These are phyloP conservation scores for Dactylellina drechsleri DNA, from an alignment of 2,329 filamentous ascomycete genomes.

Conservation along the genomic window DNA sequence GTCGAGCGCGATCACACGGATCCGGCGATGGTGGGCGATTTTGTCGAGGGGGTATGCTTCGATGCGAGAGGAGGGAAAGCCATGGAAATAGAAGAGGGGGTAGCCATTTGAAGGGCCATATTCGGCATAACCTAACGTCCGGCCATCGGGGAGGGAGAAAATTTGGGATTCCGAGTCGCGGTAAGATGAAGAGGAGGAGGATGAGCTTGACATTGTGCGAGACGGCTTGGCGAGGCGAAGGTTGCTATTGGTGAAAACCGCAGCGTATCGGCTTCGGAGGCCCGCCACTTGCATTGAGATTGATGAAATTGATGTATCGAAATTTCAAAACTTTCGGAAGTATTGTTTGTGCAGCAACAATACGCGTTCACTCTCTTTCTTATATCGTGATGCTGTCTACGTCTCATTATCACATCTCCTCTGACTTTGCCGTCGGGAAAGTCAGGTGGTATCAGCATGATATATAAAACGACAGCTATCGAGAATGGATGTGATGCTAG, in stretches of 20 bases:
- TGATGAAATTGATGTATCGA: neutral
- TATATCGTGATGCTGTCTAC: neutral
- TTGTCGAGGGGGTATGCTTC: constrained; percentile 60
- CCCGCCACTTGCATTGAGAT: neutral
- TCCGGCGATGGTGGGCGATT: constrained; percentile 57
- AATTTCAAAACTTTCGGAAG: neutral
- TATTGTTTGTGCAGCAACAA: neutral
- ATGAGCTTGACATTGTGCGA: neutral
- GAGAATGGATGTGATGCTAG: too few relatives aligned
- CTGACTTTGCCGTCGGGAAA: constrained; percentile 5
- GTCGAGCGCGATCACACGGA: constrained; percentile 62
- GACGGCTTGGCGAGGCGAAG: neutral
- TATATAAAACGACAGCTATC: too few relatives aligned
- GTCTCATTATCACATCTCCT: neutral
- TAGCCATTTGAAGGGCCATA: constrained; percentile 60
- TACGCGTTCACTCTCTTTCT: neutral
- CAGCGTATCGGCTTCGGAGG: too few relatives aligned
- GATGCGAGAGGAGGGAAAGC: constrained; percentile 63
- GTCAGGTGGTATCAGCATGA: neutral
- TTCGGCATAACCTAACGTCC: constrained; percentile 63
- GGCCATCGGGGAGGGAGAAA: constrained; percentile 62
- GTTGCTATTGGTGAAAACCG: neutral
- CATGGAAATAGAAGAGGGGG: constrained; percentile 63
- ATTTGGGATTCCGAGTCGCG: constrained; percentile 33
- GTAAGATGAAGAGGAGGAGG: constrained; percentile 5